Percentiles rank a stretch among this genome's conserved stretches.
Conservation (phyloP, 805 yeast species). For the Nakazawaea siamensis region DNA sequence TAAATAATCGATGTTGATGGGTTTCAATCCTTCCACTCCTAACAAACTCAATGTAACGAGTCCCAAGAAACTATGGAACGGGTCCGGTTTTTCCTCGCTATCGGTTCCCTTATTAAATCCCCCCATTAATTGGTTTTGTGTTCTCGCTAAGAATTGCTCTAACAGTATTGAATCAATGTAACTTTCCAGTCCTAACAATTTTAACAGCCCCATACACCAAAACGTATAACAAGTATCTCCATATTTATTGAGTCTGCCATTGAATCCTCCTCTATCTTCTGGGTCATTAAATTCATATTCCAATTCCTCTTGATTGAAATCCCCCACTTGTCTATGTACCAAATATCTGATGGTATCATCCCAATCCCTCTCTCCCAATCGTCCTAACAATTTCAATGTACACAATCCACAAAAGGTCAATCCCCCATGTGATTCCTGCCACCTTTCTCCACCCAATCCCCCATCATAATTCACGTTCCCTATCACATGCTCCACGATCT, state of each 20-base stretch:
- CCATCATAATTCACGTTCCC: constrained; percentile 45
- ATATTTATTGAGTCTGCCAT: constrained; percentile 79
- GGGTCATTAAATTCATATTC: constrained; percentile 29
- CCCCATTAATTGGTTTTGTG: constrained; percentile 60
- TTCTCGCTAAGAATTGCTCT: constrained; percentile 34
- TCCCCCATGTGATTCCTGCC: constrained; percentile 77
- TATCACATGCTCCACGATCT: constrained; percentile 30
- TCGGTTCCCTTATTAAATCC: constrained; percentile 66
- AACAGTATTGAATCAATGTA: constrained; percentile 30
- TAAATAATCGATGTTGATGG: constrained; percentile 23
- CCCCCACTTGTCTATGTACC: constrained; percentile 50
- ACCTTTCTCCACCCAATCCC: constrained; percentile 51
- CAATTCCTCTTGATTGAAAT: constrained; percentile 16
- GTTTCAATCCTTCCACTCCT: constrained; percentile 14
- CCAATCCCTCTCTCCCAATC: constrained; percentile 20
- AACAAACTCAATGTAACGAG: constrained; percentile 42
- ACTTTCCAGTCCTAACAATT: constrained; percentile 25
- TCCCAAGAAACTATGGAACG: constrained; percentile 59
- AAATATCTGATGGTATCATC: constrained; percentile 47
- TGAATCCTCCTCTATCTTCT: constrained; percentile 67
- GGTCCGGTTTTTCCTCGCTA: constrained; percentile 52
- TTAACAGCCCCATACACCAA: constrained; percentile 66
- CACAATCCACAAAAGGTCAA: constrained; percentile 79
- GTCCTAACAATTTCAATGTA: constrained; percentile 31
- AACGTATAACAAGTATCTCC: constrained; percentile 86